A percentile compares a stretch with the other conserved stretches of the same genome.
Evolutionary conservation across 1,284 basidiomycete species (phyloP).

Genomic region (Trichosporon sp.): DNA sequence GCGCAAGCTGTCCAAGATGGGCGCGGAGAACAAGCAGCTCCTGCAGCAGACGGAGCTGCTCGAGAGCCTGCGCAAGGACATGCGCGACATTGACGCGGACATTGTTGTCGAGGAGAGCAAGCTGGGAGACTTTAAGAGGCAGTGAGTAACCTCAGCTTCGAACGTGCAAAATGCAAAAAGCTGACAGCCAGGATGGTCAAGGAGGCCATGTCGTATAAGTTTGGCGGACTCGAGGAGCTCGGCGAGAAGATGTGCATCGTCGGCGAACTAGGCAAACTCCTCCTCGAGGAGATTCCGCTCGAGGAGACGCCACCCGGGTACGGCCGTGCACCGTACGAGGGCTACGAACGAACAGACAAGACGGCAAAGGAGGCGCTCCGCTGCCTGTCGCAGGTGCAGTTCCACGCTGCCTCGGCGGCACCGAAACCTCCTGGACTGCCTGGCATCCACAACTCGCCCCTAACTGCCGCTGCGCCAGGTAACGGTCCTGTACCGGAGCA

Average conservation of each 20-base stretch:
- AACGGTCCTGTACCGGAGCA: conserved; percentile 4
- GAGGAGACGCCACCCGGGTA: conserved; percentile 74
- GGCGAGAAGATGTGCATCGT: conserved; percentile 82
- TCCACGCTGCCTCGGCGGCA: conserved; percentile 30
- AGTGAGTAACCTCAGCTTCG: too few species aligned
- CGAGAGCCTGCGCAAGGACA: conserved; percentile 69
- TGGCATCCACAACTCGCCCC: conserved; percentile 12
- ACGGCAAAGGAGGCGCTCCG: conserved; percentile 62
- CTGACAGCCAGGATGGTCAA: conserved; percentile 43
- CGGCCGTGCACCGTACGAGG: conserved; percentile 64
- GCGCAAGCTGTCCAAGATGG: conserved; percentile 85
- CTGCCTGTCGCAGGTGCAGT: conserved; percentile 43
- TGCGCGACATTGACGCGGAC: conserved; percentile 69
- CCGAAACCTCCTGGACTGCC: conserved; percentile 42
- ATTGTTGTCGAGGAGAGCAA: conserved; percentile 78
- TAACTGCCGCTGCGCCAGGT: neutral
- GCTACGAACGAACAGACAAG: conserved; percentile 57
- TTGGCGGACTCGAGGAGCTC: conserved; percentile 77
- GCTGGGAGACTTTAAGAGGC: conserved; percentile 78
- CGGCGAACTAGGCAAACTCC: conserved; percentile 71
- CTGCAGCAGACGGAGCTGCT: conserved; percentile 67
- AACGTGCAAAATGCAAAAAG: too few species aligned
- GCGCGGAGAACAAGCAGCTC: conserved; percentile 81
- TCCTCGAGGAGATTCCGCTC: conserved; percentile 75
- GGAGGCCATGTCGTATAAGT: conserved; percentile 76